phyloP scores from a whole-genome alignment of 148 eudicot species.

The Camellia sinensis region DNA sequence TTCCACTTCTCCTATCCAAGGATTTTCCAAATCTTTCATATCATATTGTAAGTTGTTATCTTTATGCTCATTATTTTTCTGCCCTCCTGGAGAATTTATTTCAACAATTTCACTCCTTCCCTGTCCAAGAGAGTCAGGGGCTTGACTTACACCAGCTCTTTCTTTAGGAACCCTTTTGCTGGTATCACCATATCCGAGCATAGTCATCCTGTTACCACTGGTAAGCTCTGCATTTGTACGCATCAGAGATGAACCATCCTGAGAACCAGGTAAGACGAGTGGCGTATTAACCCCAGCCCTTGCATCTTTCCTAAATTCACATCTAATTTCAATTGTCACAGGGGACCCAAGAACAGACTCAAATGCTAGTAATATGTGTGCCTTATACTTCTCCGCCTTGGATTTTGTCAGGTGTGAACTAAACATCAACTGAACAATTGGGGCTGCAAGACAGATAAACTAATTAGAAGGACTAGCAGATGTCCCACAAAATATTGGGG shows the following conservation, averaged over 20 bases:
- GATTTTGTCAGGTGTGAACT: slow-evolving; percentile 66
- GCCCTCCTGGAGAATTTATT: slow-evolving; percentile 43
- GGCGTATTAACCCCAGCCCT: slow-evolving; percentile 33
- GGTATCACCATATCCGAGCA: slow-evolving; percentile 25
- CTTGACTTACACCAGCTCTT: slow-evolving; percentile 21
- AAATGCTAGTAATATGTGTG: slow-evolving; percentile 78
- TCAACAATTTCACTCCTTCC: slow-evolving; percentile 81
- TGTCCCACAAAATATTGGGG: neutral
- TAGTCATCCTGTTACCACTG: slow-evolving; percentile 19
- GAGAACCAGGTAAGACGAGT: slow-evolving; percentile 35
- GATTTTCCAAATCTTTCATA: slow-evolving; percentile 27
- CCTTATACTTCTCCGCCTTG: slow-evolving; percentile 71
- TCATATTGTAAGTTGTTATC: slow-evolving; percentile 21
- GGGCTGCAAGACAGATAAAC: slow-evolving; percentile 49
- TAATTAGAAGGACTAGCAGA: neutral
- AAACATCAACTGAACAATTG: slow-evolving; percentile 70
- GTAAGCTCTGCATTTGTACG: slow-evolving; percentile 18
- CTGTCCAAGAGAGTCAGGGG: slow-evolving; percentile 17
- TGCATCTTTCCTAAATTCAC: slow-evolving; percentile 47
- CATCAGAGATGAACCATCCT: slow-evolving; percentile 30
- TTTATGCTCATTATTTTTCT: slow-evolving; percentile 25
- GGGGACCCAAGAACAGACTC: slow-evolving; percentile 82
- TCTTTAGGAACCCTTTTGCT: slow-evolving; percentile 22
- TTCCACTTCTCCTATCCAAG: slow-evolving; percentile 27
- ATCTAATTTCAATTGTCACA: slow-evolving; percentile 75